Percentiles rank a stretch among this genome's conserved stretches.
phyloP scores from a whole-genome alignment of 2,329 filamentous ascomycete species.

The Acarospora socialis region DNA sequence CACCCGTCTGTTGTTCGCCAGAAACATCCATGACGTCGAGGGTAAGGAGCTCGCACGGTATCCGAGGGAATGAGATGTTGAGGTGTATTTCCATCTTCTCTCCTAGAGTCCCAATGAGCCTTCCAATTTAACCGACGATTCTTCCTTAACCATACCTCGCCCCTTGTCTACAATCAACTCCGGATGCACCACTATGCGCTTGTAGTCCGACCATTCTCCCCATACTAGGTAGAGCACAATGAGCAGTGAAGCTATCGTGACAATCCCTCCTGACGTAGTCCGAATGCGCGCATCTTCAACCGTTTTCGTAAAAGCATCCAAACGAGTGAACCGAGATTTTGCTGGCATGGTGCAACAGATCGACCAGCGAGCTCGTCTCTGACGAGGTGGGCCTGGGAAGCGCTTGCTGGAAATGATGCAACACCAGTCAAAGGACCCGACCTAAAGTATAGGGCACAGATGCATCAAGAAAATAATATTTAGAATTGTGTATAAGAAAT shows the following conservation, averaged over 20 bases:
- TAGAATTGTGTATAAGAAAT: too few relatives aligned
- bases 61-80: slow-evolving; percentile 86
- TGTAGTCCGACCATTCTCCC: slow-evolving; percentile 94
- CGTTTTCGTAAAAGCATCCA: slow-evolving; percentile 98
- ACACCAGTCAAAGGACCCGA: too few relatives aligned
- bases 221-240: slow-evolving; percentile 78
- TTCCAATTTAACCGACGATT: background rate
- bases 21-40: slow-evolving; percentile 99
- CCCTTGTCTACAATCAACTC: slow-evolving; percentile 95
- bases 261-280: slow-evolving; percentile 87
- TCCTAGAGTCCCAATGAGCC: slow-evolving; percentile 35
- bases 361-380: slow-evolving; percentile 17
- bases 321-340: slow-evolving; percentile 88
- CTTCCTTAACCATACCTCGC: slow-evolving; percentile 46
- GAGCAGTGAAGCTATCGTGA: slow-evolving; percentile 81
- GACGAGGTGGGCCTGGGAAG: too few relatives aligned
- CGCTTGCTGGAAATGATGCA: too few relatives aligned
- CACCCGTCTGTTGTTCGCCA: slow-evolving; percentile 87
- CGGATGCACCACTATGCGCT: slow-evolving; percentile 70
- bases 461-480: too few relatives aligned
- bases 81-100: slow-evolving; percentile 99
- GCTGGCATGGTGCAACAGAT: slow-evolving; percentile 49
- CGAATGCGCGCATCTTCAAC: slow-evolving; percentile 95
- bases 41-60: slow-evolving; percentile 90
- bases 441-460: too few relatives aligned